Evolutionary conservation across 192 early-diverging fungal species (phyloP).

Genomic region (Coemansia aciculifera): DNA sequence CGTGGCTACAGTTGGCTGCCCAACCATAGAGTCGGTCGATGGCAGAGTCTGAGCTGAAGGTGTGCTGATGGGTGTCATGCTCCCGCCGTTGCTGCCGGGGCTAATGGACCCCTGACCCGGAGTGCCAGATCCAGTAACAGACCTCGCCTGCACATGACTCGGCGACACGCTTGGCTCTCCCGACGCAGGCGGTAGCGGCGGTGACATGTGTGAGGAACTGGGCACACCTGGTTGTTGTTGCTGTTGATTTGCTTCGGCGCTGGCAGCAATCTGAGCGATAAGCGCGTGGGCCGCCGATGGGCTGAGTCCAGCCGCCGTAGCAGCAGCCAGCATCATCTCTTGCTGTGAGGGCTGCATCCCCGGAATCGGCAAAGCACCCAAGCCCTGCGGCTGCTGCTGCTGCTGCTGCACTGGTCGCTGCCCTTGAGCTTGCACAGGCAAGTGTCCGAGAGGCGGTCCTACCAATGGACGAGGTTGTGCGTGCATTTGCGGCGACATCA

Average conservation of each 20-base stretch:
- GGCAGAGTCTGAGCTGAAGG: neutral
- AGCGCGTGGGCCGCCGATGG: slow-evolving; percentile 35
- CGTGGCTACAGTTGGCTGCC: neutral
- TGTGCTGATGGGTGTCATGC: neutral
- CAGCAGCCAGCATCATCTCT: slow-evolving; percentile 47
- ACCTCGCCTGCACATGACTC: neutral
- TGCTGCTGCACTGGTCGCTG: slow-evolving; percentile 16
- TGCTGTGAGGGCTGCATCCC: slow-evolving; percentile 40
- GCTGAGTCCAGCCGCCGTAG: slow-evolving; percentile 38
- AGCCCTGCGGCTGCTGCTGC: slow-evolving; percentile 10
- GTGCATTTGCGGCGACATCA: slow-evolving; percentile 21
- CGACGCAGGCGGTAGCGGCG: neutral
- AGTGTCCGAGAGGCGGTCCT: neutral
- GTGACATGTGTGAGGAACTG: neutral
- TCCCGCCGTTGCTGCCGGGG: slow-evolving; percentile 2
- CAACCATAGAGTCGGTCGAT: neutral
- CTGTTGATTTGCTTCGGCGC: slow-evolving; percentile 22
- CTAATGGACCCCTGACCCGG: neutral
- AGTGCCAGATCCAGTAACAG: neutral
- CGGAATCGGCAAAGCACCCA: neutral
- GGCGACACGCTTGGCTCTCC: slow-evolving; percentile 2
- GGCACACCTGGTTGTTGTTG: slow-evolving; percentile 14
- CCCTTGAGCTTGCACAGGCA: slow-evolving; percentile 7
- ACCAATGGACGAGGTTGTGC: slow-evolving; percentile 3
- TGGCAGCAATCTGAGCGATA: slow-evolving; percentile 42